Percentiles rank a stretch among this genome's conserved stretches.
phyloP scores from a whole-genome alignment of 2,329 filamentous ascomycete species.

The Claviceps arundinis region DNA sequence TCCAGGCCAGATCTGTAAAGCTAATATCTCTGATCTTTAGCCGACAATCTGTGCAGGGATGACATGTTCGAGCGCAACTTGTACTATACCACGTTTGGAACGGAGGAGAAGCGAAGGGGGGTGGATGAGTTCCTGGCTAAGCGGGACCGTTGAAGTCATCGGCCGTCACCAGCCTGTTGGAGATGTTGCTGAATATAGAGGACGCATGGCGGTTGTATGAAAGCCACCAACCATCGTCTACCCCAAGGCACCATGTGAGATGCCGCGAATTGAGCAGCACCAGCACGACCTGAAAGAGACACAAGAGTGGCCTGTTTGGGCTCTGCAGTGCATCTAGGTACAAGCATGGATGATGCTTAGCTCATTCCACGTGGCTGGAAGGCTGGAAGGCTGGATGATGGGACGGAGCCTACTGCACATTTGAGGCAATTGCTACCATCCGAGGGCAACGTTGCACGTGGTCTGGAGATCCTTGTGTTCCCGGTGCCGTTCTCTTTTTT shows the following conservation, averaged over 20 bases:
- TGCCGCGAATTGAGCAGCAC: neutral
- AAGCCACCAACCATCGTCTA: neutral
- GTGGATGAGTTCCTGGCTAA: constrained; percentile 18
- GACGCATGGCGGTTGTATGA: neutral
- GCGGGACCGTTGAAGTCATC: neutral
- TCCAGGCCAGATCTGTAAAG: neutral
- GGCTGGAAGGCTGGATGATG: neutral
- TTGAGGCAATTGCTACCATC: too few species aligned
- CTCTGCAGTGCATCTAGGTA: neutral
- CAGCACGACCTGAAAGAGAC: neutral
- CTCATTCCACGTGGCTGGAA: constrained; percentile 3
- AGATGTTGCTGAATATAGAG: constrained; percentile 2
- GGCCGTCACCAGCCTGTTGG: constrained; percentile 1
- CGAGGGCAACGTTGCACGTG: too few species aligned
- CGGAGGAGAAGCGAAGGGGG: constrained; percentile 16
- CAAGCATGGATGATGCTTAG: neutral
- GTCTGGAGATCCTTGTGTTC: too few species aligned
- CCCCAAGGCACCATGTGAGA: neutral
- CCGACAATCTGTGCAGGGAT: constrained; percentile 15
- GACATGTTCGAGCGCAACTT: constrained; percentile 21
- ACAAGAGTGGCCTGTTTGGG: neutral
- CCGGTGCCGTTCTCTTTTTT: too few species aligned
- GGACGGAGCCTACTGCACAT: neutral
- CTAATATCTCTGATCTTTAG: constrained; percentile 7
- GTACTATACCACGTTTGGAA: constrained; percentile 23